A percentile compares a stretch with the other conserved stretches of the same genome.
Conservation (phyloP, 352 stramenopile species). For the Globisporangium parvum region DNA sequence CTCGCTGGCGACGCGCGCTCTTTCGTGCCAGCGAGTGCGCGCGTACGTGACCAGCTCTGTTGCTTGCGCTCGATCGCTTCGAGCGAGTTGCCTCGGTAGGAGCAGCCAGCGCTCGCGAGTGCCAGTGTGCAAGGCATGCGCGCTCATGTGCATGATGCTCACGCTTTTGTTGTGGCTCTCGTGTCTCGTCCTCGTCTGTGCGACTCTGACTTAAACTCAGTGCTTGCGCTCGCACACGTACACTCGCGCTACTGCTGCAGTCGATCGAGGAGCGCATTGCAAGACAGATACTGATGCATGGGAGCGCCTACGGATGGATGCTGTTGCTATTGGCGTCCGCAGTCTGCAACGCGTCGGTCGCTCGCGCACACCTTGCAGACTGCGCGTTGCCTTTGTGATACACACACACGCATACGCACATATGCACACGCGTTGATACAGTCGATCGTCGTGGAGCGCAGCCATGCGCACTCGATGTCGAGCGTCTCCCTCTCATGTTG, state of each 20-base stretch:
- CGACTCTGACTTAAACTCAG: conserved; percentile 22
- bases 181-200: background rate
- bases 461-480: too few species aligned
- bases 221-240: background rate
- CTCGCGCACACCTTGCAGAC: background rate
- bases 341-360: background rate
- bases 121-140: too few species aligned
- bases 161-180: too few species aligned
- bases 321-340: background rate
- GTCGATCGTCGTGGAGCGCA: too few species aligned
- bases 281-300: background rate
- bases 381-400: background rate
- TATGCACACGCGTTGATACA: too few species aligned
- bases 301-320: background rate
- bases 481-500: too few species aligned
- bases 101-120: too few species aligned
- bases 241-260: background rate
- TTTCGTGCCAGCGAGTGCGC: too few species aligned
- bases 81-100: too few species aligned
- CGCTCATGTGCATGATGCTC: background rate
- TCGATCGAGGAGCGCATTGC: background rate
- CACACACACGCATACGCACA: background rate
- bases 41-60: too few species aligned
- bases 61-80: too few species aligned
- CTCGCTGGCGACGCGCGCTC: too few species aligned